Evolutionary conservation across 345 rosid genomes (phyloP).

Genomic region (Salix caprea): DNA sequence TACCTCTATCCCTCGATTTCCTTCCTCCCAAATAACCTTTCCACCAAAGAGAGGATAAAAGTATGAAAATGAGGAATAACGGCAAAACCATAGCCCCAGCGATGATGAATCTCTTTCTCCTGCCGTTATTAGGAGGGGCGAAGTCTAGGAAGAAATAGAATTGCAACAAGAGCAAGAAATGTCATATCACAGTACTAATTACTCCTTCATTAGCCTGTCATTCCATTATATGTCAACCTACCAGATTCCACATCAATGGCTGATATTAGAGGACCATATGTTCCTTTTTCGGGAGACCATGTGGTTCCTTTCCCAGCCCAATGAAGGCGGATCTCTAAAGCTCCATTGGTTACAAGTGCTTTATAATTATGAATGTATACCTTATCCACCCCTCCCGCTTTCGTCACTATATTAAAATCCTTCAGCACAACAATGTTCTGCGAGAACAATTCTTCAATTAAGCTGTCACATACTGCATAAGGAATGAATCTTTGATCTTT

Average conservation of each 20-base stretch:
- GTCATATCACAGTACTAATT: background rate
- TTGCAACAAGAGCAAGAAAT: too few species aligned
- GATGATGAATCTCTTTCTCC: conserved; percentile 4
- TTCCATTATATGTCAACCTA: background rate
- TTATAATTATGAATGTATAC: background rate
- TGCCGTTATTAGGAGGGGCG: conserved; percentile 3
- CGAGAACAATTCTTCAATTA: background rate
- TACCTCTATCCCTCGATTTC: background rate
- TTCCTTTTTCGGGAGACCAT: conserved; percentile 9
- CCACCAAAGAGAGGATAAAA: conserved; percentile 21
- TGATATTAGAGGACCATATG: conserved; percentile 25
- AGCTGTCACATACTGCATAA: background rate
- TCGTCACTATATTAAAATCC: conserved; percentile 17
- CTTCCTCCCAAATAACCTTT: conserved; percentile 15
- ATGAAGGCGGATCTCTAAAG: conserved; percentile 16
- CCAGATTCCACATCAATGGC: conserved; percentile 19
- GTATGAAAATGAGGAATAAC: conserved; percentile 3
- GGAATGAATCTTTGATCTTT: background rate
- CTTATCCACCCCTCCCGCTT: conserved; percentile 2
- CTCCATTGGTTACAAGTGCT: conserved; percentile 7
- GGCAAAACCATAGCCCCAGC: conserved; percentile 18
- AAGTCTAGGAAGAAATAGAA: background rate
- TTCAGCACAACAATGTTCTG: conserved; percentile 19
- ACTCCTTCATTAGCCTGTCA: too few species aligned
- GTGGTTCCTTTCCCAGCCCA: conserved; percentile 29